Percentiles rank a stretch among this genome's conserved stretches.
Conservation (phyloP, 257 asterid species). For the Jasminum sambac region DNA sequence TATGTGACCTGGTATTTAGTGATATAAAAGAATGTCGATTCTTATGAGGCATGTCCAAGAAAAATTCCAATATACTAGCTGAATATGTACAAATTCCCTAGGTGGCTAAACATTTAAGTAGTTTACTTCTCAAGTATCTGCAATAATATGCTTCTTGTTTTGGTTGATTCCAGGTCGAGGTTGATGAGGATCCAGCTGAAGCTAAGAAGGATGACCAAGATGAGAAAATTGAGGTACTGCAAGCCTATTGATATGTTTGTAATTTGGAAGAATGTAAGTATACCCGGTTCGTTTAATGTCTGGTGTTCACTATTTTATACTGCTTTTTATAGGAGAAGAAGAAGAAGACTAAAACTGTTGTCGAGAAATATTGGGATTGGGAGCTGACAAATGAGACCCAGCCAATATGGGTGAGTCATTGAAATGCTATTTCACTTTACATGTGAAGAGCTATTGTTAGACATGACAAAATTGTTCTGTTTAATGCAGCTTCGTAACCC, state of each 20-base stretch:
- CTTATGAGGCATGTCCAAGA: neutral
- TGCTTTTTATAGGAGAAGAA: slow-evolving; percentile 59
- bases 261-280: neutral
- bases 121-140: neutral
- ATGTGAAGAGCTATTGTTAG: slow-evolving; percentile 8
- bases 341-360: slow-evolving; percentile 92
- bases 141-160: slow-evolving; percentile 16
- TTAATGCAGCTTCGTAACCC: slow-evolving; percentile 85
- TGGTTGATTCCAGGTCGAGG: slow-evolving; percentile 69
- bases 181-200: slow-evolving; percentile 85
- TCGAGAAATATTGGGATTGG: slow-evolving; percentile 99
- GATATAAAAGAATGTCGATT: neutral
- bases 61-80: neutral
- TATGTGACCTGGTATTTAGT: neutral
- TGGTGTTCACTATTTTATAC: slow-evolving; percentile 9
- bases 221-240: slow-evolving; percentile 63
- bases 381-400: slow-evolving; percentile 92
- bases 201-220: slow-evolving; percentile 62
- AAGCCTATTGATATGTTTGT: slow-evolving; percentile 2
- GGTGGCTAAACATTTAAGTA: neutral
- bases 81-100: neutral
- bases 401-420: slow-evolving; percentile 85
- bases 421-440: slow-evolving; percentile 14
- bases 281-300: neutral
- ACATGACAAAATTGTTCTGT: slow-evolving; percentile 4